Conservation (phyloP, 1,284 basidiomycete genomes). For the Marasmius sp. region DNA sequence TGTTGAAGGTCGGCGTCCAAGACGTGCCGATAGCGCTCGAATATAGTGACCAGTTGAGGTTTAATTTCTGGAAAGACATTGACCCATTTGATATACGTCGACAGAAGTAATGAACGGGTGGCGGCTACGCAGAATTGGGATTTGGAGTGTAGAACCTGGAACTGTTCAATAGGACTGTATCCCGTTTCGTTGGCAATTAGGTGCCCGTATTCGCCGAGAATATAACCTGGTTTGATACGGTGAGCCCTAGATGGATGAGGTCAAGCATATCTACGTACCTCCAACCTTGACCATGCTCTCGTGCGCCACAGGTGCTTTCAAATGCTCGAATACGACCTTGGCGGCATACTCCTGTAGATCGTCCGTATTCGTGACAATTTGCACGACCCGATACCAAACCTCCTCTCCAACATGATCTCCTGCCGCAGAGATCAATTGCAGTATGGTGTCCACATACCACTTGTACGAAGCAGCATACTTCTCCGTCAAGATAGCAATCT, state of each 20-base stretch:
- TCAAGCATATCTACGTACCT: constrained; percentile 46
- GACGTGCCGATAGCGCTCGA: constrained; percentile 96
- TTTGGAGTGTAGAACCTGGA: constrained; percentile 92
- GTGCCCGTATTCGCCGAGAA: constrained; percentile 97
- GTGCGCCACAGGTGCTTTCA: constrained; percentile 88
- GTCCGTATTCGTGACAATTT: constrained; percentile 98
- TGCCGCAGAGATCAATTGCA: constrained; percentile 93
- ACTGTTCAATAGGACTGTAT: constrained; percentile 93
- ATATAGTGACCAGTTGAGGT: constrained; percentile 89
- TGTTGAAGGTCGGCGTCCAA: constrained; percentile 99
- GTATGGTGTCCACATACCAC: constrained; percentile 96
- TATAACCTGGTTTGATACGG: constrained; percentile 65
- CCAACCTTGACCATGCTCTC: constrained; percentile 98
- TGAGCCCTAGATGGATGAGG: background rate
- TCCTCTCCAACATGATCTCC: constrained; percentile 99
- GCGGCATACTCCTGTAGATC: constrained; percentile 95
- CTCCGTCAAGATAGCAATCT: constrained; percentile 97
- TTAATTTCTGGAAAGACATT: constrained; percentile 99
- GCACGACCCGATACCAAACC: constrained; percentile 98
- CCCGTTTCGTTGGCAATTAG: constrained; percentile 94
- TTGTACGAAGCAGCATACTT: constrained; percentile 94
- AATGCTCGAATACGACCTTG: constrained; percentile 88
- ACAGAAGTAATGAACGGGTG: constrained; percentile 90
- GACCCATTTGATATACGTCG: constrained; percentile 99
- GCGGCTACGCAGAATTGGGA: constrained; percentile 93